Evolutionary conservation across 2,329 filamentous ascomycete genomes (phyloP), one percentile per base, ranked within the genome.

Genomic region (Penicillium sp.): DNA sequence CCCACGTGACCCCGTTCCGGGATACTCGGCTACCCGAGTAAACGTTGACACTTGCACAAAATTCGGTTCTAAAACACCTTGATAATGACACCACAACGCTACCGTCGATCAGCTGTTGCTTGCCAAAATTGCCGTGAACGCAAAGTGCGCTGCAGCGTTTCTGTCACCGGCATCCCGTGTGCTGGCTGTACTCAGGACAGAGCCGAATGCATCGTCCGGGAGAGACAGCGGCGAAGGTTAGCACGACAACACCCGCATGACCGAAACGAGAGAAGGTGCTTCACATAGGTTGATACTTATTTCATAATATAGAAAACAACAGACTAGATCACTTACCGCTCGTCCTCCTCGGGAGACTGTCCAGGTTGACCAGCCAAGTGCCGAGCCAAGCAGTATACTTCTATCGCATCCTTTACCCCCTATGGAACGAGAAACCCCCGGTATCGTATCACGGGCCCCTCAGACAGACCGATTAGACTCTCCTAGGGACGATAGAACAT

Each of bases 161-260:
- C 62, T 7, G 58, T 69, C n/a, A 69, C 67, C 2, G 67, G 67
- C 0, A 46, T 69, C 9, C 71, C 71, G 8, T 73, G 70, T 29
- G 59, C 67, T n/a, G 68, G 67, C 7, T 73, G 71, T 64, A 61
- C 66, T 10, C 67, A 70, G 45, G 52, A 38, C 57, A 10, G n/a
- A 40, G 37, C 37, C 37, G n/a, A 40, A n/a, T 40, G 37, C 37
- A 40, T 40, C n/a, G n/a, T 40, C n/a, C n/a, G 37, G n/a, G 37
- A 40, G n/a, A 40, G 37, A 19, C 5, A 21, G 9, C 37, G 37
- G 37, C 37, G n/a, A 40, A 40, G 37, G 37, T 40, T 19, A 40
- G n/a, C 9, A 10, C 6, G n/a, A 38, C 8, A 59, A 61, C 54
- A 49, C 53, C 21, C 55, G 52, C 51, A 50, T 43, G 67, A 21